Evolutionary conservation across 2,329 filamentous ascomycete genomes (phyloP), one percentile per base, ranked within the genome.

Genomic region (Domatiomyces globalis): DNA sequence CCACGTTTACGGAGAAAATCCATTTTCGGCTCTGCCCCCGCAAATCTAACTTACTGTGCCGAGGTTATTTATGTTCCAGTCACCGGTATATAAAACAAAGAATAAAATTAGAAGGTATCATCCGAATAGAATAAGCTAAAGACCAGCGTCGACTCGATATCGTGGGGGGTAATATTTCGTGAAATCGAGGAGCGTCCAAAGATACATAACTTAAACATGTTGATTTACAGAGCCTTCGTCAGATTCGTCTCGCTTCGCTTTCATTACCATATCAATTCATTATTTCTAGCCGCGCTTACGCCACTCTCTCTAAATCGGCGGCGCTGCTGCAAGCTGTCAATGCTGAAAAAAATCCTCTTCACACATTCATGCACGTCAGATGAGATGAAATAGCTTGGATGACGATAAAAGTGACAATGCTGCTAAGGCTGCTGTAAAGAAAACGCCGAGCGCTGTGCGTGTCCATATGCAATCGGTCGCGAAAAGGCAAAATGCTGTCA

Each of bases 401-500:
- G 22, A 25, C 3, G 22, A 3, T 25, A 25, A 25, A 25, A 25
- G 22, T 6, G 22, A 25, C 22, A 25, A 4, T 6, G 33, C 33
- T 39, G 33, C 33, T 39, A 10, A 15, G 4, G 33, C 9, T 33
- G 33, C 45, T 53, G 51, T 60, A 48, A 17, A 5, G 20, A 39
- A 48, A 18, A 49, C 45, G 45, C 44, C 18, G 29, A 42, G 10
- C 18, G 20, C 36, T 20, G 20, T 17, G 22, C 25, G 52, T 17
- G 17, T 20, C 33, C 33, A 39, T 39, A 39, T 39, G 33, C 33
- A 39, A 39, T 15, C 33, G 4, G 12, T 39, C 33, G 15, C 15
- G 10, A 39, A 39, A 10, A 39, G 6, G 33, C 50, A 19, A 46
- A 18, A 19, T 45, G 8, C 18, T 27, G 50, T 58, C 49, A 58